phyloP scores from a whole-genome alignment of 225 moss, liverwort and hornwort species.

The Polytrichum formosum region DNA sequence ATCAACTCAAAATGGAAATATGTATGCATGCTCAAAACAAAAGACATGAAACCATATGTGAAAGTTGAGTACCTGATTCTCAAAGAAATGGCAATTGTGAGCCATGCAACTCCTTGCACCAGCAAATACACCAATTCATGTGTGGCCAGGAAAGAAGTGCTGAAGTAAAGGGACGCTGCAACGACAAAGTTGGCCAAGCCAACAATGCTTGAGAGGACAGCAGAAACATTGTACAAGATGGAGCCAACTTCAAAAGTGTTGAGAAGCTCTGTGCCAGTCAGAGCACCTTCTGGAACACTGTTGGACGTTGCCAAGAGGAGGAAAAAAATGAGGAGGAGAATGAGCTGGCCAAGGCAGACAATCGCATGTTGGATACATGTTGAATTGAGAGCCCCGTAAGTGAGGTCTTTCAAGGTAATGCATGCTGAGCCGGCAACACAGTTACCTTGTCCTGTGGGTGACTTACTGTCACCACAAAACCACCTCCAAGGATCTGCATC shows the following conservation, averaged over 20 bases:
- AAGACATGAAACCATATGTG: too few species aligned
- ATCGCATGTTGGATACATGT: constrained; percentile 46
- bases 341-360: constrained; percentile 36
- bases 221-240: constrained; percentile 38
- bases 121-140: constrained; percentile 32
- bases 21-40: too few species aligned
- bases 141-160: constrained; percentile 1
- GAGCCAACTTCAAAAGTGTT: constrained; percentile 46
- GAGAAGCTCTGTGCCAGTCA: constrained; percentile 31
- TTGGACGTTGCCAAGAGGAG: constrained; percentile 27
- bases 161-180: constrained; percentile 11
- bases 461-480: constrained; percentile 37
- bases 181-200: constrained; percentile 27
- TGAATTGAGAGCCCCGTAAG: constrained; percentile 4
- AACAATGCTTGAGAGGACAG: constrained; percentile 31
- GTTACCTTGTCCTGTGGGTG: constrained; percentile 13
- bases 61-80: constrained; percentile 23
- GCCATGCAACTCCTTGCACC: constrained; percentile 52
- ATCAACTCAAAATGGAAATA: too few species aligned
- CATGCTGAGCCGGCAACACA: constrained; percentile 9
- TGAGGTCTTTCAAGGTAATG: not conserved
- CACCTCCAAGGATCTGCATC: constrained; percentile 43
- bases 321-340: constrained; percentile 38
- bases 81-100: constrained; percentile 47
- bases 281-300: constrained; percentile 39